Evolutionary conservation across 805 yeast species (phyloP).

Genomic region (Nakazawaea populi): DNA sequence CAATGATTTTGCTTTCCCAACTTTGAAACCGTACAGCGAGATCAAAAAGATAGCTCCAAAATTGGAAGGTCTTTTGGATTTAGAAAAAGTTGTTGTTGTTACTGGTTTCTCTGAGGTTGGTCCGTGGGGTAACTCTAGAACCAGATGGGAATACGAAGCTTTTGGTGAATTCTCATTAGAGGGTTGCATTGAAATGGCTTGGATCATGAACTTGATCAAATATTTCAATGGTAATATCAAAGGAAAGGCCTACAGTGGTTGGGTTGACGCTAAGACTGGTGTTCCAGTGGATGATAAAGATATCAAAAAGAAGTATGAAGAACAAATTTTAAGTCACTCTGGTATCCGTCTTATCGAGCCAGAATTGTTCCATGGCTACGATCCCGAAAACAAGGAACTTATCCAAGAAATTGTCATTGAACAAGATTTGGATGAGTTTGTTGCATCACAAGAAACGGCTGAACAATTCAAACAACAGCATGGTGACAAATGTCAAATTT

Average conservation of each 20-base stretch:
- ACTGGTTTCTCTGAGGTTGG: conserved; percentile 99
- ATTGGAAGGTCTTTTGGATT: conserved; percentile 85
- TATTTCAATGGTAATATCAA: conserved; percentile 88
- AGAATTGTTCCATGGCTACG: conserved; percentile 88
- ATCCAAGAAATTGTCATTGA: conserved; percentile 95
- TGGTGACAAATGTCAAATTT: conserved; percentile 88
- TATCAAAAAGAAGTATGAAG: conserved; percentile 87
- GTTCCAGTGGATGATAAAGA: conserved; percentile 94
- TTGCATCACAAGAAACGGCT: conserved; percentile 92
- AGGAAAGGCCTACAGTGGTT: conserved; percentile 90
- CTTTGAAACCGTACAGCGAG: conserved; percentile 68
- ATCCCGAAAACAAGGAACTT: conserved; percentile 88
- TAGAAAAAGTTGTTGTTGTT: conserved; percentile 87
- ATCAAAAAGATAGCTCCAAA: conserved; percentile 65
- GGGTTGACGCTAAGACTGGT: conserved; percentile 94
- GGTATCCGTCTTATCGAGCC: conserved; percentile 98
- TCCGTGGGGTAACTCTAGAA: conserved; percentile 99
- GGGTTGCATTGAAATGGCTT: conserved; percentile 98
- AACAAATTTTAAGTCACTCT: conserved; percentile 80
- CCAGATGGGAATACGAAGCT: conserved; percentile 99
- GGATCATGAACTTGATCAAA: conserved; percentile 98
- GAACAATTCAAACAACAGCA: conserved; percentile 91
- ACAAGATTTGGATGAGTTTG: conserved; percentile 95
- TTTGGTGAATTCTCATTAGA: conserved; percentile 90
- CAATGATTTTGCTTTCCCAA: conserved; percentile 91